These are phyloP conservation scores for Fusarium sp. DNA, from an alignment of 2,329 filamentous ascomycete species.

Conservation along the genomic window DNA sequence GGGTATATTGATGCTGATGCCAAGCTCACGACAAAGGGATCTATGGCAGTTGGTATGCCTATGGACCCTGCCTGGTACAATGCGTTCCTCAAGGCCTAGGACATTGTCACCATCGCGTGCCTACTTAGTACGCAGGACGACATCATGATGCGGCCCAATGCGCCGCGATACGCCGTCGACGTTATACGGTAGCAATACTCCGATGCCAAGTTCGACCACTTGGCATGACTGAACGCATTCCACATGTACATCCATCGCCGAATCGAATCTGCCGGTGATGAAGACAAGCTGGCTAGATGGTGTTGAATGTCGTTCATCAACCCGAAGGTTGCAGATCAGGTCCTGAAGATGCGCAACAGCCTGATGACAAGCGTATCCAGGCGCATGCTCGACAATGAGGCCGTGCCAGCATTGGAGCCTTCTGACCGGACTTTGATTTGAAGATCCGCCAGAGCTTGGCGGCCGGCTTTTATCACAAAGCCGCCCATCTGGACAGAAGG, in stretches of 20 bases:
- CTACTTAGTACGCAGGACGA: background rate
- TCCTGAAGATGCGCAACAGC: background rate
- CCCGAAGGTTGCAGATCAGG: background rate
- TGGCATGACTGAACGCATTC: background rate
- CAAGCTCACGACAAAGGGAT: background rate
- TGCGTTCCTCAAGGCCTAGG: background rate
- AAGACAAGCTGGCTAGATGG: background rate
- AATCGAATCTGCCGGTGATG: background rate
- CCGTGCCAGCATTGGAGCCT: background rate
- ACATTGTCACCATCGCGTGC: background rate
- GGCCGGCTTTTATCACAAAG: background rate
- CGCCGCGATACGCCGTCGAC: background rate
- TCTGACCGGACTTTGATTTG: background rate
- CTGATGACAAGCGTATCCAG: background rate
- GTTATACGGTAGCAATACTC: background rate
- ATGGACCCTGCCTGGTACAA: background rate
- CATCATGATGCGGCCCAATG: background rate
- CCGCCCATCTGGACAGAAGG: background rate
- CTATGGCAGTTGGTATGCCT: background rate
- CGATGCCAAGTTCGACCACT: background rate
- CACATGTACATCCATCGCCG: background rate
- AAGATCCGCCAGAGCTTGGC: background rate
- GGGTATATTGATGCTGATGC: background rate
- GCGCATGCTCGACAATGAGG: background rate
- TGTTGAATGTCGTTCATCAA: background rate